Evolutionary conservation across 352 stramenopile genomes (phyloP).

Genomic region (Pythium sukuiense): DNA sequence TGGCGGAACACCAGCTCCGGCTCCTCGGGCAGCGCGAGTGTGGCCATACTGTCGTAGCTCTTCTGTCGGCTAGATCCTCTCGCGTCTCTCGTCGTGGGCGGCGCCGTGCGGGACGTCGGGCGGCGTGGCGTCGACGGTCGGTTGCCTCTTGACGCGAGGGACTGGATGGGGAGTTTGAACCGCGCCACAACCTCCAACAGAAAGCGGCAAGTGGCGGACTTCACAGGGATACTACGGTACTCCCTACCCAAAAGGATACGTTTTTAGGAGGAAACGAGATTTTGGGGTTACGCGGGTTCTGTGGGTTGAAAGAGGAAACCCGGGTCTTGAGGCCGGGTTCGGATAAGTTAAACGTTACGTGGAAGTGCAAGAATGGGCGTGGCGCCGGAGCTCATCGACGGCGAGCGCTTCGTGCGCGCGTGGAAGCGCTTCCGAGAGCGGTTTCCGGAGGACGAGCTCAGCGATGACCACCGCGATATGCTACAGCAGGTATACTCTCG

Average conservation of each 20-base stretch:
- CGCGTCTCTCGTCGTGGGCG: not conserved
- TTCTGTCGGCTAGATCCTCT: not conserved
- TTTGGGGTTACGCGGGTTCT: not conserved
- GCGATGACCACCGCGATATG: constrained; percentile 22
- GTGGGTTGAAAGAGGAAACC: not conserved
- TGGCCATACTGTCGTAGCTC: constrained; percentile 13
- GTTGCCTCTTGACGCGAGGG: constrained; percentile 15
- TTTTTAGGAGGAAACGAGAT: not conserved
- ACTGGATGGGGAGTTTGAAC: constrained; percentile 19
- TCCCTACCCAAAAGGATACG: not conserved
- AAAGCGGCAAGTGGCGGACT: constrained; percentile 16
- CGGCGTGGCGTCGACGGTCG: not conserved
- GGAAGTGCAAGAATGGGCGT: constrained; percentile 17
- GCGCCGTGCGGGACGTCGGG: not conserved
- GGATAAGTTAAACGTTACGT: constrained; percentile 2
- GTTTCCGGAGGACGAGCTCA: constrained; percentile 31
- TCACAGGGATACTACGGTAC: constrained; percentile 5
- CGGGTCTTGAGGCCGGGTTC: not conserved
- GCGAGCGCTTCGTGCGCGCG: constrained; percentile 58
- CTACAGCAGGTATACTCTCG: constrained; percentile 16
- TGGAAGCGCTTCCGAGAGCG: constrained; percentile 51
- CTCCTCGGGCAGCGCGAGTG: constrained; percentile 43
- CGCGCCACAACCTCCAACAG: constrained; percentile 19
- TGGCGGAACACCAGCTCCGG: constrained; percentile 67
- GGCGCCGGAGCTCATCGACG: constrained; percentile 32